Evolutionary conservation across 2,329 filamentous ascomycete genomes (phyloP).

Genomic region (Fusarium pseudoanthophilum): DNA sequence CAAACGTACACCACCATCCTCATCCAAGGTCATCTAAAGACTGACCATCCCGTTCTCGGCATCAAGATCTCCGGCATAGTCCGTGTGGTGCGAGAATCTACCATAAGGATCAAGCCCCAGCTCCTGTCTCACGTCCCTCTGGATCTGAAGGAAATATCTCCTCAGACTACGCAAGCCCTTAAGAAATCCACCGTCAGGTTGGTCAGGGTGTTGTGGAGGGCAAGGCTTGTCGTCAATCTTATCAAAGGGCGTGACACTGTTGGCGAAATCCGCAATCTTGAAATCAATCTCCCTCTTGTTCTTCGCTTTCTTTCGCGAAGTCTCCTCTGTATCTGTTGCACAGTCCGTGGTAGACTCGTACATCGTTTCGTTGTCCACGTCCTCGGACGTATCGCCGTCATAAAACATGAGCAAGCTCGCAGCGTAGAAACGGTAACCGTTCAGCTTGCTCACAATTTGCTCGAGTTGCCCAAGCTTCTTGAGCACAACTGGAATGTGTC

Average conservation of each 20-base stretch:
- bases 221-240: slow-evolving; percentile 71
- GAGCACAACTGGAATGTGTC: slow-evolving; percentile 88
- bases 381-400: slow-evolving; percentile 77
- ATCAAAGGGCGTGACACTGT: slow-evolving; percentile 92
- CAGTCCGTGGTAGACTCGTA: slow-evolving; percentile 69
- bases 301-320: slow-evolving; percentile 57
- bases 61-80: slow-evolving; percentile 40
- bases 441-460: slow-evolving; percentile 80
- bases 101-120: slow-evolving; percentile 58
- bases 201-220: slow-evolving; percentile 81
- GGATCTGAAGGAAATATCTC: slow-evolving; percentile 87
- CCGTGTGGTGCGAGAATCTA: slow-evolving; percentile 35
- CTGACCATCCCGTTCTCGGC: slow-evolving; percentile 50
- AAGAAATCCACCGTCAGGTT: slow-evolving; percentile 89
- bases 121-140: slow-evolving; percentile 75
- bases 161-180: slow-evolving; percentile 82
- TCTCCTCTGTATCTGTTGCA: slow-evolving; percentile 68
- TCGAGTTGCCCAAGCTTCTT: slow-evolving; percentile 87
- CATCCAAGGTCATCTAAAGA: slow-evolving; percentile 35
- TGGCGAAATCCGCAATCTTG: slow-evolving; percentile 98
- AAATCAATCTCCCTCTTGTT: slow-evolving; percentile 79
- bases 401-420: slow-evolving; percentile 96
- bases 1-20: slow-evolving; percentile 15
- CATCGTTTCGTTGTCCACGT: slow-evolving; percentile 61
- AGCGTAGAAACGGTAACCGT: slow-evolving; percentile 93